Evolutionary conservation across 352 stramenopile species (phyloP).

Genomic region (Globisporangium okanoganense): DNA sequence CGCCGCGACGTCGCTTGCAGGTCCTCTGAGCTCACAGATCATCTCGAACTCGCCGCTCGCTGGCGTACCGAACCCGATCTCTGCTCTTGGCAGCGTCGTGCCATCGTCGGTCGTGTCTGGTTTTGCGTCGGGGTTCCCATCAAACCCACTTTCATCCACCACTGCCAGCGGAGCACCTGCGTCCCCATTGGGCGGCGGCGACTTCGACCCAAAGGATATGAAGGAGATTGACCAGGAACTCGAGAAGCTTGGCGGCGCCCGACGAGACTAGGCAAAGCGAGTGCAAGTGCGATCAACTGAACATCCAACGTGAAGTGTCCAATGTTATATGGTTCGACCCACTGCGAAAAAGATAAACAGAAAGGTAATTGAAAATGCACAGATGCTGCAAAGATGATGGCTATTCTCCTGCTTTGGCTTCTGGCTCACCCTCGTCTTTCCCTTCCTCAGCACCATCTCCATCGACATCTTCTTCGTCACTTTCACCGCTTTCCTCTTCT

Average conservation of each 20-base stretch:
- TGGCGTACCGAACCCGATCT: slow-evolving; percentile 76
- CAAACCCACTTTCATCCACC: slow-evolving; percentile 27
- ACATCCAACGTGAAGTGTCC: too few relatives aligned
- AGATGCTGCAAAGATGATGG: not conserved
- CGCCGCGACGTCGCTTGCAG: slow-evolving; percentile 72
- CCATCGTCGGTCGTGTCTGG: slow-evolving; percentile 42
- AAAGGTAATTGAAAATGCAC: not conserved
- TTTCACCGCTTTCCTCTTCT: slow-evolving; percentile 11
- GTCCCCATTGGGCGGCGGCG: slow-evolving; percentile 19
- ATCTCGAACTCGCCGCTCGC: slow-evolving; percentile 64
- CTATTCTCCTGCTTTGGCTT: not conserved
- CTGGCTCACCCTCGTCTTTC: slow-evolving; percentile 16
- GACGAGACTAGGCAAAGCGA: slow-evolving; percentile 20
- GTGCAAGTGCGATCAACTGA: slow-evolving; percentile 4
- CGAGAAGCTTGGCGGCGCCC: slow-evolving; percentile 58
- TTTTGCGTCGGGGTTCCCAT: slow-evolving; percentile 37
- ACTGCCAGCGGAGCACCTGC: not conserved
- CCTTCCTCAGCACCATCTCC: slow-evolving; percentile 17
- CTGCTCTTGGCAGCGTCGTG: slow-evolving; percentile 47
- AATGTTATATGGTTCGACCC: too few relatives aligned
- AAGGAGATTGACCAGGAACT: slow-evolving; percentile 65
- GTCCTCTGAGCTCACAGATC: slow-evolving; percentile 59
- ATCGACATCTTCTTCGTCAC: slow-evolving; percentile 19
- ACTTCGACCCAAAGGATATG: slow-evolving; percentile 59
- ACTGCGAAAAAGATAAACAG: not conserved